Percentiles rank a stretch among this genome's conserved stretches.
phyloP scores from a whole-genome alignment of 1,139 yeast species.

The Scheffersomyces stambukii region DNA sequence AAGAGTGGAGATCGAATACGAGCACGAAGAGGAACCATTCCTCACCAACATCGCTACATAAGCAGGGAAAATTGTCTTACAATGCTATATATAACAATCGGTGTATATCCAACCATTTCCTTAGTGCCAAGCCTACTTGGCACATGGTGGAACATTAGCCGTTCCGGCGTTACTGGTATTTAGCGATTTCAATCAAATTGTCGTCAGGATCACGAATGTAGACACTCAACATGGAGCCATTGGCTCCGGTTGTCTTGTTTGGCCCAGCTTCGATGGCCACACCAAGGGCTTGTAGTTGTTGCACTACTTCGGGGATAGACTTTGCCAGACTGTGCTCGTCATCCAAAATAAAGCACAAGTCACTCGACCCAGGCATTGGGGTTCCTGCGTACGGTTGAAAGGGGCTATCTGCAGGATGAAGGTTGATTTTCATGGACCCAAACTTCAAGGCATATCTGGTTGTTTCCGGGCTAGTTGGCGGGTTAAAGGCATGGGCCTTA shows the following conservation, averaged over 20 bases:
- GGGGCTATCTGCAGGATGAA: conserved; percentile 2
- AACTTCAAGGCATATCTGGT: conserved; percentile 2
- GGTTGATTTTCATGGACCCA: conserved; percentile 2
- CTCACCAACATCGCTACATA: conserved; percentile 29
- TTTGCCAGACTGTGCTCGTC: not conserved
- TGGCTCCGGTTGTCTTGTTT: conserved; percentile 2
- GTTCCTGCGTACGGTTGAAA: conserved; percentile 3
- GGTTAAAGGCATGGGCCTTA: not conserved
- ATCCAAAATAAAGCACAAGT: conserved; percentile 3
- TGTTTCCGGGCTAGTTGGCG: conserved; percentile 1
- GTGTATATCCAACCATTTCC: no score
- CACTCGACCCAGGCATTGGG: conserved; percentile 2
- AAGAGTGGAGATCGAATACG: conserved; percentile 79
- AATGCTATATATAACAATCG: no score
- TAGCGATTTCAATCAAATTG: conserved; percentile 3
- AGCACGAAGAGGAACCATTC: conserved; percentile 55
- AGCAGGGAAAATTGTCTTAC: no score
- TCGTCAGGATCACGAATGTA: conserved; percentile 4
- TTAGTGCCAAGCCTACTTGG: no score
- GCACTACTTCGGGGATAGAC: not conserved
- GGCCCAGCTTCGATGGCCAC: conserved; percentile 3
- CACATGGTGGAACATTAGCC: not conserved
- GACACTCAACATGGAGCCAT: conserved; percentile 2
- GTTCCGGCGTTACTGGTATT: conserved; percentile 1
- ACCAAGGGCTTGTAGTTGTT: not conserved